phyloP scores from a whole-genome alignment of 108 stramenopile genomes.

The Nannochloropsis oceanica region DNA sequence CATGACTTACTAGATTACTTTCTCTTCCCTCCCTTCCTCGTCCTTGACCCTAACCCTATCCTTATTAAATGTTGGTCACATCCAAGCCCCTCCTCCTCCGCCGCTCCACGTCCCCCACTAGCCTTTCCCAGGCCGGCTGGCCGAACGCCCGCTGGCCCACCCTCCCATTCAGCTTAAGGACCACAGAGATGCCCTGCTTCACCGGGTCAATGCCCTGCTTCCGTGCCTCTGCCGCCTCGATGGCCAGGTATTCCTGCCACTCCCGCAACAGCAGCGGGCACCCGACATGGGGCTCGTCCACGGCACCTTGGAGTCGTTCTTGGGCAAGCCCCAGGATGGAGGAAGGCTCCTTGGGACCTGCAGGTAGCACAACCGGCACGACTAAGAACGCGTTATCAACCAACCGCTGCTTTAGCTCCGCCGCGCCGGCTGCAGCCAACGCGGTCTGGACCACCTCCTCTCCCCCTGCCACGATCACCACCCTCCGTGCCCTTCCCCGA shows the following conservation, averaged over 20 bases:
- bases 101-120: not conserved
- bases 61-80: not conserved
- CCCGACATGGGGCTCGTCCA: not conserved
- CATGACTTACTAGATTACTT: too few species aligned
- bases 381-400: not conserved
- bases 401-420: not conserved
- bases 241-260: not conserved
- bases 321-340: not conserved
- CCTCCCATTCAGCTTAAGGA: not conserved
- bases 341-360: not conserved
- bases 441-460: not conserved
- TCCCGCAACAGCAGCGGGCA: not conserved
- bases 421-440: not conserved
- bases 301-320: not conserved
- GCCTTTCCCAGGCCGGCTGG: not conserved
- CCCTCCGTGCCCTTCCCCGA: not conserved
- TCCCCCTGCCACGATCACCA: not conserved
- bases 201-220: not conserved
- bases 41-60: not conserved
- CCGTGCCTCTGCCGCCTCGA: not conserved
- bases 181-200: not conserved
- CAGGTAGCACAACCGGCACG: not conserved
- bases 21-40: too few species aligned
- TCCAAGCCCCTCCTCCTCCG: not conserved
- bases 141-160: not conserved